A percentile compares a stretch with the other conserved stretches of the same genome.
phyloP scores from a whole-genome alignment of 1,284 basidiomycete species.

The Cystobasidium sp. region DNA sequence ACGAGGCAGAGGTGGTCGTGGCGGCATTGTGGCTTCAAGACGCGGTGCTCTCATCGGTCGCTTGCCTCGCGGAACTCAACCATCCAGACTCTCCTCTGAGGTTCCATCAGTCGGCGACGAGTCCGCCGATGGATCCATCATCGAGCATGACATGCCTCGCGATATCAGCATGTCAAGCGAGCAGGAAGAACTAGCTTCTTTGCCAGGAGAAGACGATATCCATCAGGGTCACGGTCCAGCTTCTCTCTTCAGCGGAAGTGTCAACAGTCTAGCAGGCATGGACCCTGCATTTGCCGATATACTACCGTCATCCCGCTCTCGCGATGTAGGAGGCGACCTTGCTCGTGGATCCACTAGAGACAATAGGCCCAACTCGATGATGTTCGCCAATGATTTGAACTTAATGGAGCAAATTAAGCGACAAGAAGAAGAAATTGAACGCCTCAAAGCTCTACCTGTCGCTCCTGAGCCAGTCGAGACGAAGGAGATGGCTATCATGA shows the following conservation, averaged over 20 bases:
- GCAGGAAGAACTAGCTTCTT: slow-evolving; percentile 39
- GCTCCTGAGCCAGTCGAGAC: slow-evolving; percentile 42
- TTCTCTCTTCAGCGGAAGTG: slow-evolving; percentile 12
- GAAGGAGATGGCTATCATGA: slow-evolving; percentile 45
- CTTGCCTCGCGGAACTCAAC: slow-evolving; percentile 42
- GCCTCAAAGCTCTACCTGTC: slow-evolving; percentile 21
- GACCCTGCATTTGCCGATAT: slow-evolving; percentile 79
- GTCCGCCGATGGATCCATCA: slow-evolving; percentile 45
- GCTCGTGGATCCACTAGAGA: slow-evolving; percentile 39
- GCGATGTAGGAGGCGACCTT: slow-evolving; percentile 29
- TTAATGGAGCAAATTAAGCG: slow-evolving; percentile 28
- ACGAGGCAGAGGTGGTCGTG: slow-evolving; percentile 39
- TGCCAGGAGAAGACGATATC: slow-evolving; percentile 19
- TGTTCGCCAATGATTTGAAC: slow-evolving; percentile 40
- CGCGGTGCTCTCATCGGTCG: slow-evolving; percentile 32
- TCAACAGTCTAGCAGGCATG: slow-evolving; percentile 75
- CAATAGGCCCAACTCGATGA: slow-evolving; percentile 35
- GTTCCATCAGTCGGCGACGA: slow-evolving; percentile 20
- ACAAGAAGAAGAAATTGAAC: slow-evolving; percentile 34
- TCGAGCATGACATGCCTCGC: slow-evolving; percentile 45
- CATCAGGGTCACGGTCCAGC: slow-evolving; percentile 16
- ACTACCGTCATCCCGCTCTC: slow-evolving; percentile 55
- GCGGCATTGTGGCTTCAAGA: slow-evolving; percentile 33
- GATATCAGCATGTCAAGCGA: slow-evolving; percentile 40
- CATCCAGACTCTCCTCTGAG: slow-evolving; percentile 34